Conservation (phyloP, 345 rosid species). For the Eucalyptus marginata region DNA sequence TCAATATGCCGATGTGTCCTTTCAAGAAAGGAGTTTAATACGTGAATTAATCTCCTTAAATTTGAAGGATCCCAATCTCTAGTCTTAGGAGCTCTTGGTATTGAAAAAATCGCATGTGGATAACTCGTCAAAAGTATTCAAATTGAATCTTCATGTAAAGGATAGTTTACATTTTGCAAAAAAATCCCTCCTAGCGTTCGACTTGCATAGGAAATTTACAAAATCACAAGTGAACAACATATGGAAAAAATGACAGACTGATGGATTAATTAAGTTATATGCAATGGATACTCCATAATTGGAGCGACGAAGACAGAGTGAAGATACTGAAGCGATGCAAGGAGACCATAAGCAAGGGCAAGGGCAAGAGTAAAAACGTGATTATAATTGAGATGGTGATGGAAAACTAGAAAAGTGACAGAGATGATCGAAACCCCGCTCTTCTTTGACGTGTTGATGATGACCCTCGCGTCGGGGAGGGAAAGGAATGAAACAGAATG, state of each 20-base stretch:
- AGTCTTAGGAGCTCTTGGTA: background rate
- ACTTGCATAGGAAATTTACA: too few relatives aligned
- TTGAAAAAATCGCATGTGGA: too few relatives aligned
- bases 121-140: too few relatives aligned
- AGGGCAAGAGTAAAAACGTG: background rate
- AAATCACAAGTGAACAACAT: too few relatives aligned
- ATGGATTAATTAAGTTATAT: background rate
- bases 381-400: background rate
- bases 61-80: background rate
- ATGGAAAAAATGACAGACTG: too few relatives aligned
- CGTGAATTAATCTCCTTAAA: background rate
- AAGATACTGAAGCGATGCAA: background rate
- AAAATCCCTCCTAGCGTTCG: background rate
- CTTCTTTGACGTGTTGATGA: conserved; percentile 2
- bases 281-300: background rate
- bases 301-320: background rate
- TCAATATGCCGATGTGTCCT: too few relatives aligned
- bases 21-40: background rate
- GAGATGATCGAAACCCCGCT: background rate
- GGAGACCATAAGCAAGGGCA: background rate
- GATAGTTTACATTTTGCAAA: too few relatives aligned
- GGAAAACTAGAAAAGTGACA: background rate
- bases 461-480: too few relatives aligned
- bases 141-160: background rate
- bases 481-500: conserved; percentile 1